A percentile compares a stretch with the other conserved stretches of the same genome.
phyloP scores from a whole-genome alignment of 768 basidiomycete genomes.

The Peribolospora baueri region DNA sequence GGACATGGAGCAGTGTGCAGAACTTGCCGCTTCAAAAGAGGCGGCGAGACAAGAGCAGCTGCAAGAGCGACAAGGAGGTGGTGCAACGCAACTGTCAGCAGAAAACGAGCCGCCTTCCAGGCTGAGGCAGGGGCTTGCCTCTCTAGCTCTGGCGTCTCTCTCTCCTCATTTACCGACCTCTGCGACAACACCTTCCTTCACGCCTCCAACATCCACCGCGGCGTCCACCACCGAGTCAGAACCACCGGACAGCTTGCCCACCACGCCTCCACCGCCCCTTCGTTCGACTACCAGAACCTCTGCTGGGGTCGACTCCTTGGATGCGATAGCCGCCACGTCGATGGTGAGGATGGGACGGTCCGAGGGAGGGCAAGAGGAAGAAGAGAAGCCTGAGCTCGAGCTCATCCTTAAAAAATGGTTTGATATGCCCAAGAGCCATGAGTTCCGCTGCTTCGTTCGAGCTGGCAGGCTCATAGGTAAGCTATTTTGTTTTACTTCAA shows the following conservation, averaged over 20 bases:
- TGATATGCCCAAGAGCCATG: conserved; percentile 53
- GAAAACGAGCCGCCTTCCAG: too few species aligned
- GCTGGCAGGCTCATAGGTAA: conserved; percentile 44
- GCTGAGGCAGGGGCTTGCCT: too few species aligned
- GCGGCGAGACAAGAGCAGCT: not conserved
- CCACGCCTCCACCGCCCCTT: conserved; percentile 1
- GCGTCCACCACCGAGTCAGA: not conserved
- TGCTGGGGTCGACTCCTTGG: too few species aligned
- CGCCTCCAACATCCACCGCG: not conserved
- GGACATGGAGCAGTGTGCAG: conserved; percentile 29
- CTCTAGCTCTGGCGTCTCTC: not conserved
- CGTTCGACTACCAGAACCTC: conserved; percentile 20
- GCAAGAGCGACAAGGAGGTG: too few species aligned
- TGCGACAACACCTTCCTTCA: not conserved
- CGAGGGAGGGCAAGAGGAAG: not conserved
- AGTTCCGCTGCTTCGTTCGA: conserved; percentile 75
- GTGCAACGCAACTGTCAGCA: too few species aligned
- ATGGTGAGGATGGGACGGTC: not conserved
- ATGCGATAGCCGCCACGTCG: not conserved
- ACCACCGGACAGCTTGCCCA: conserved; percentile 7
- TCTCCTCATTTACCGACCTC: not conserved
- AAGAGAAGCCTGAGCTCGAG: conserved; percentile 28
- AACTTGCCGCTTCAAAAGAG: too few species aligned
- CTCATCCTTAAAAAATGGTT: conserved; percentile 81
- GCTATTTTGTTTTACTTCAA: not conserved